Evolutionary conservation across 202 grass and related monocot species (phyloP).

Genomic region (Saccharum hybrid): DNA sequence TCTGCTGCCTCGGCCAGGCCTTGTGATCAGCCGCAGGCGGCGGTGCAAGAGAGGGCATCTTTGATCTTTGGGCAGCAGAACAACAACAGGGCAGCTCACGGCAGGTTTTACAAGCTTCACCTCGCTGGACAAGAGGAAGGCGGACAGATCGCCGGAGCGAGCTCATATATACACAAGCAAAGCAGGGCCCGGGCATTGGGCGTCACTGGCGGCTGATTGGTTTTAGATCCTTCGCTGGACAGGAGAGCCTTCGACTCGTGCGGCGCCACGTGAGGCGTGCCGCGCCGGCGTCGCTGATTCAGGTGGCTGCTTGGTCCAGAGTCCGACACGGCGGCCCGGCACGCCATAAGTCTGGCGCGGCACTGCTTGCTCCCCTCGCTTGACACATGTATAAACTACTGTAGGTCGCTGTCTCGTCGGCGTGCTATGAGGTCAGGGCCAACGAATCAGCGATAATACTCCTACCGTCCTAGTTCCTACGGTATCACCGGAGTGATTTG

Average conservation of each 20-base stretch:
- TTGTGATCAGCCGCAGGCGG: constrained; percentile 35
- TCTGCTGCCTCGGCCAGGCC: constrained; percentile 10
- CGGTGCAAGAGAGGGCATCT: constrained; percentile 39
- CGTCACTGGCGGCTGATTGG: background rate
- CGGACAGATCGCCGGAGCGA: background rate
- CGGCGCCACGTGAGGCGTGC: constrained; percentile 1
- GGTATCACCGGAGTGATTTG: too few species aligned
- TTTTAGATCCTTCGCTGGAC: background rate
- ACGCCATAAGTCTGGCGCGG: too few species aligned
- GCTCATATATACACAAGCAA: background rate
- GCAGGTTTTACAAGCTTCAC: background rate
- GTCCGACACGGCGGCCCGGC: background rate
- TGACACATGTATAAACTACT: too few species aligned
- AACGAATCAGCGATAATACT: too few species aligned
- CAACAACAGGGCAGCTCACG: background rate
- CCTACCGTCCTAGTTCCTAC: too few species aligned
- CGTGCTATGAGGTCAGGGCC: too few species aligned
- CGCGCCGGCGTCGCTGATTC: background rate
- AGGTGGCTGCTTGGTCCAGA: too few species aligned
- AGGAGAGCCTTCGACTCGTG: background rate
- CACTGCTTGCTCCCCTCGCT: background rate
- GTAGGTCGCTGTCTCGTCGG: too few species aligned
- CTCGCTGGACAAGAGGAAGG: background rate
- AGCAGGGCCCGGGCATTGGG: too few species aligned
- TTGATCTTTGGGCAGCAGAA: background rate